A percentile compares a stretch with the other conserved stretches of the same genome.
phyloP scores from a whole-genome alignment of 176 grass and related monocot genomes.

The Cymbopogon citratus region DNA sequence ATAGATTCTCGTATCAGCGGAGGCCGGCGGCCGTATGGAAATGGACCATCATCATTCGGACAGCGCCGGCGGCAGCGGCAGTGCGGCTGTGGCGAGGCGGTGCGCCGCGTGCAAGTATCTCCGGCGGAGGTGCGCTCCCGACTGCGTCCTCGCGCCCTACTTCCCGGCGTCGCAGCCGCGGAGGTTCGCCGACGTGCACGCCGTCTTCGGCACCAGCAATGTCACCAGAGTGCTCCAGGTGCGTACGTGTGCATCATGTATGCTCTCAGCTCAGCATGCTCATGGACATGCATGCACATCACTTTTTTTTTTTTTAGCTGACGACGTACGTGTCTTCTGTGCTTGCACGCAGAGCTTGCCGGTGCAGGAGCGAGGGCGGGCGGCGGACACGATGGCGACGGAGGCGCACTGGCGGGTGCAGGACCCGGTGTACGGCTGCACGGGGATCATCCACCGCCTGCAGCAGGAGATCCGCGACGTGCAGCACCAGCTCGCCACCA shows the following conservation, averaged over 20 bases:
- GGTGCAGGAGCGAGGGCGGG: conserved; percentile 28
- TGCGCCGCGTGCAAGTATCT: conserved; percentile 61
- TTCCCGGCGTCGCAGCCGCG: conserved; percentile 49
- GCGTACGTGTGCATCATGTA: too few relatives aligned
- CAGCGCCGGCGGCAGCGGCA: not conserved
- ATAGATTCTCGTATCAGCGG: not conserved
- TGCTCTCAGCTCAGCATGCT: too few relatives aligned
- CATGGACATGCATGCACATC: too few relatives aligned
- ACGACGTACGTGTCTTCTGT: not conserved
- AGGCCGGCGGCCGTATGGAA: not conserved
- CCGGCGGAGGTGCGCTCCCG: conserved; percentile 54
- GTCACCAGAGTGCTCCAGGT: conserved; percentile 61
- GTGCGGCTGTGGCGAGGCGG: not conserved
- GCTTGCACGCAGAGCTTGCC: conserved; percentile 35
- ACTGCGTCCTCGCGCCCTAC: conserved; percentile 62
- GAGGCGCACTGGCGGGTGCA: conserved; percentile 61
- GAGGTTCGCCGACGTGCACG: conserved; percentile 50
- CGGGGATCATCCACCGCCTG: conserved; percentile 43
- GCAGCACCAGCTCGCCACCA: conserved; percentile 47
- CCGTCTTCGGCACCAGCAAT: conserved; percentile 78
- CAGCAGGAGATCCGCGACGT: conserved; percentile 43
- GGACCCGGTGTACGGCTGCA: conserved; percentile 73
- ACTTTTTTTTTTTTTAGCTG: too few relatives aligned
- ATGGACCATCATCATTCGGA: not conserved
- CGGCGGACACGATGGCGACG: conserved; percentile 47